These are phyloP conservation scores for Yamagishiella unicocca DNA, from an alignment of 139 green algal species.

Conservation along the genomic window DNA sequence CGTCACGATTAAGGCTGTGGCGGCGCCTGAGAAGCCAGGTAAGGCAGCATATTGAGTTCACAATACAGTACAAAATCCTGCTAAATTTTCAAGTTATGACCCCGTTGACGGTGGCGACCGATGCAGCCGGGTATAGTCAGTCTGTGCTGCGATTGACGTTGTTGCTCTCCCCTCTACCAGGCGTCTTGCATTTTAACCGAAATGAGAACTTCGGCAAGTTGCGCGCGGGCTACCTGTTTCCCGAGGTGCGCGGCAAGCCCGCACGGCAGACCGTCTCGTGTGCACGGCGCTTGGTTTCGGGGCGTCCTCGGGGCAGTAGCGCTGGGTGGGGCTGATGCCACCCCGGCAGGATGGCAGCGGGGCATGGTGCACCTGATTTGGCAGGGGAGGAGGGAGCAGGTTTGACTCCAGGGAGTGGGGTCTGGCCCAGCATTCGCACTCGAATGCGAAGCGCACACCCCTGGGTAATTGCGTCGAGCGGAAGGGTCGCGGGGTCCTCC, in stretches of 20 bases:
- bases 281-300: not conserved
- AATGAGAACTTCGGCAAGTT: conserved; percentile 99
- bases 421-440: too few species aligned
- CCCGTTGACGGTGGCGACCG: not conserved
- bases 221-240: conserved; percentile 99
- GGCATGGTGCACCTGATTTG: not conserved
- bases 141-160: not conserved
- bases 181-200: conserved; percentile 62
- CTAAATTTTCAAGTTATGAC: not conserved
- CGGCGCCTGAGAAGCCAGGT: conserved; percentile 15
- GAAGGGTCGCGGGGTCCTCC: too few species aligned
- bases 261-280: not conserved
- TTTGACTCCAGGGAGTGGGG: too few species aligned
- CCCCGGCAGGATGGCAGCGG: not conserved
- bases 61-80: too few species aligned
- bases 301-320: not conserved
- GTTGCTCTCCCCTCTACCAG: too few species aligned
- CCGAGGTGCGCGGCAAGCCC: conserved; percentile 79
- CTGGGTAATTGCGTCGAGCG: too few species aligned
- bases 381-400: too few species aligned
- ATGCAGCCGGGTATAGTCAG: not conserved
- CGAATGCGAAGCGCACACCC: too few species aligned
- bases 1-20: conserved; percentile 21
- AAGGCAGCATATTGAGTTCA: too few species aligned
- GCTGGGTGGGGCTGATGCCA: not conserved